Percentiles rank a stretch among this genome's conserved stretches.
phyloP scores from a whole-genome alignment of 495 filamentous ascomycete genomes.

The Schizothecium vesticola region DNA sequence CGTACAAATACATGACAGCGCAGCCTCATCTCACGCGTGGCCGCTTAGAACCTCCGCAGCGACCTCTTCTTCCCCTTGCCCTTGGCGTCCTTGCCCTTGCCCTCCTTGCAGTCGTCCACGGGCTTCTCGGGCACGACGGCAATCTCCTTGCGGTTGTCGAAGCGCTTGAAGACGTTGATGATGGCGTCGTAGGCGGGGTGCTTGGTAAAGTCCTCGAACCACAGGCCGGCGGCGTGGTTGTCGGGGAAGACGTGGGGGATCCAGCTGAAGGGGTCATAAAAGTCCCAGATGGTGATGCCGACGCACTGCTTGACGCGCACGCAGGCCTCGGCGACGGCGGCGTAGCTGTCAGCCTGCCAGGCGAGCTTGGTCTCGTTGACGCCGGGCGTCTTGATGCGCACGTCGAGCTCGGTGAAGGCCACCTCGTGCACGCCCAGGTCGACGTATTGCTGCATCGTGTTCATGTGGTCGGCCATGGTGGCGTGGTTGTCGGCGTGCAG shows the following conservation, averaged over 20 bases:
- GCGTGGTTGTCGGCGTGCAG: conserved; percentile 52
- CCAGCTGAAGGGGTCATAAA: conserved; percentile 52
- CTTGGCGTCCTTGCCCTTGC: background rate
- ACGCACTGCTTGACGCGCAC: conserved; percentile 53
- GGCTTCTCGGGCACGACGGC: background rate
- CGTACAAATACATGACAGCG: background rate
- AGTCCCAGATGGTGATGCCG: conserved; percentile 65
- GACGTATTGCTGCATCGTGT: conserved; percentile 44
- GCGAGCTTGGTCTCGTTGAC: conserved; percentile 41
- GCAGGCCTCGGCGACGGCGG: conserved; percentile 50
- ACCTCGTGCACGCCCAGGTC: conserved; percentile 54
- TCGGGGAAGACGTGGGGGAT: conserved; percentile 52
- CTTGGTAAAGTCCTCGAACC: conserved; percentile 47
- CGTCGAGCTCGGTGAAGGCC: conserved; percentile 59
- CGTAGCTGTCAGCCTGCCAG: conserved; percentile 56
- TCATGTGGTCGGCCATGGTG: conserved; percentile 42
- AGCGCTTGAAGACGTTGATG: conserved; percentile 17
- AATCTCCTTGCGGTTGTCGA: background rate
- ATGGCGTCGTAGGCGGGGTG: conserved; percentile 49
- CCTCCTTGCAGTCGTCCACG: background rate
- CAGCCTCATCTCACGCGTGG: background rate
- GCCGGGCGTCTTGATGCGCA: conserved; percentile 46
- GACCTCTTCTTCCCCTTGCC: background rate
- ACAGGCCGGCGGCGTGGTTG: conserved; percentile 47
- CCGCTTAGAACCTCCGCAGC: background rate